Evolutionary conservation across 2,329 filamentous ascomycete species (phyloP).

Genomic region (Gremmenia infestans): DNA sequence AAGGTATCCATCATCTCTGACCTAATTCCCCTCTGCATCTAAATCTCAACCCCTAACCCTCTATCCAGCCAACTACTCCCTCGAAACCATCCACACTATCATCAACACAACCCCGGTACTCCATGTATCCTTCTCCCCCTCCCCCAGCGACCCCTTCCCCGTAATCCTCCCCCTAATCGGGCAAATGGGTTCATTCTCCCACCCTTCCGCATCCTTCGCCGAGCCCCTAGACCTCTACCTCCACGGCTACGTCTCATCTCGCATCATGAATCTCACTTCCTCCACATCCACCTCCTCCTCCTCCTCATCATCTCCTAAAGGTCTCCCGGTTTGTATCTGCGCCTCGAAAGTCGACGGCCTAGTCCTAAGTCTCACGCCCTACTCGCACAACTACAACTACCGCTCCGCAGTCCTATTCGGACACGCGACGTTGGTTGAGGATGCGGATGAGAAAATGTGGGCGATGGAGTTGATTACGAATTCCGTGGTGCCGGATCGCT

Average conservation of each 20-base stretch:
- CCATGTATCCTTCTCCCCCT: conserved; percentile 69
- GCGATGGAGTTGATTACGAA: conserved; percentile 78
- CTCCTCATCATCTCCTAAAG: conserved; percentile 30
- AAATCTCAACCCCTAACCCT: neutral
- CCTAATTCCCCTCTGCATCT: neutral
- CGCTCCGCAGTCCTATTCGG: conserved; percentile 76
- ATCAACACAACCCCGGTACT: conserved; percentile 70
- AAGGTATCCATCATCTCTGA: conserved; percentile 11
- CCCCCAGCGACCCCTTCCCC: conserved; percentile 54
- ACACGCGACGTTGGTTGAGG: conserved; percentile 60
- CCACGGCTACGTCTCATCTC: conserved; percentile 76
- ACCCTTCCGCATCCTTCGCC: conserved; percentile 56
- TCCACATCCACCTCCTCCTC: neutral
- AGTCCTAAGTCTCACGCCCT: conserved; percentile 74
- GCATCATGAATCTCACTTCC: conserved; percentile 63
- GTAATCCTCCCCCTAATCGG: conserved; percentile 81
- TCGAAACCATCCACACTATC: conserved; percentile 67
- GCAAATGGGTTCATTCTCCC: conserved; percentile 68
- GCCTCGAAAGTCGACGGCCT: conserved; percentile 74
- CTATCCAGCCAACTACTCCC: conserved; percentile 18
- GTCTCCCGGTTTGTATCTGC: conserved; percentile 68
- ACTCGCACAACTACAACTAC: conserved; percentile 84
- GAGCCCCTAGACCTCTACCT: conserved; percentile 74
- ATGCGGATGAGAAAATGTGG: conserved; percentile 65
- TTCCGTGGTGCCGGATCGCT: conserved; percentile 63